Conservation (phyloP, 2,329 filamentous ascomycete genomes). For the Fusarium domesticum region DNA sequence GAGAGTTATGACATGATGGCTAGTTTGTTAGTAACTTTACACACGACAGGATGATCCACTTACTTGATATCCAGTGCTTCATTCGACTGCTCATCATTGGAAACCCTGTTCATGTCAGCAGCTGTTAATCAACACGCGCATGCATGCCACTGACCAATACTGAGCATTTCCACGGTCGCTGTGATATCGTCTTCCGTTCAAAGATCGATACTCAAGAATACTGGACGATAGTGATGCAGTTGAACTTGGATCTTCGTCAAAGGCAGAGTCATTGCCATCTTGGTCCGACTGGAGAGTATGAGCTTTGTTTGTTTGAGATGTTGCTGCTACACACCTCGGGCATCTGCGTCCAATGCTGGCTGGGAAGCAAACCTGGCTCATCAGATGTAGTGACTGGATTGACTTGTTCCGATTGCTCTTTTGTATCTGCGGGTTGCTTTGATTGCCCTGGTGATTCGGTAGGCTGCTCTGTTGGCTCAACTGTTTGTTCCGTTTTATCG, state of each 20-base stretch:
- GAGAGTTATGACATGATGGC: not conserved
- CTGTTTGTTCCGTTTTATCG: not conserved
- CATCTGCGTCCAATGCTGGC: slow-evolving; percentile 3
- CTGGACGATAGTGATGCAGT: slow-evolving; percentile 2
- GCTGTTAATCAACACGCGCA: too few relatives aligned
- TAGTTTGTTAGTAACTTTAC: not conserved
- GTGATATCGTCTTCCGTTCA: slow-evolving; percentile 4
- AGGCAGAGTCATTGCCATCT: not conserved
- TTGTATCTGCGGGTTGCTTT: not conserved
- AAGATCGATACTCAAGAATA: slow-evolving; percentile 4
- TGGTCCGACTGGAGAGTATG: not conserved
- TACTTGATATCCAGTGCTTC: slow-evolving; percentile 3
- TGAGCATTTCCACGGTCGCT: slow-evolving; percentile 4
- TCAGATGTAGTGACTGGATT: not conserved
- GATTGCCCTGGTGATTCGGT: too few relatives aligned
- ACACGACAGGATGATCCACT: accelerated
- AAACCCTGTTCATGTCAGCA: not conserved
- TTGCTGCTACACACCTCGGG: not conserved
- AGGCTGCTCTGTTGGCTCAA: not conserved
- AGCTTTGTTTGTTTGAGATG: not conserved
- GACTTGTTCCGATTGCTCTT: not conserved
- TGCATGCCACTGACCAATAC: not conserved
- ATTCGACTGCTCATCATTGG: slow-evolving; percentile 7
- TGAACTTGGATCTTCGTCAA: not conserved
- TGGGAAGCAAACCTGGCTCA: not conserved